phyloP scores from a whole-genome alignment of 768 basidiomycete species.

The Dioszegia hungarica region DNA sequence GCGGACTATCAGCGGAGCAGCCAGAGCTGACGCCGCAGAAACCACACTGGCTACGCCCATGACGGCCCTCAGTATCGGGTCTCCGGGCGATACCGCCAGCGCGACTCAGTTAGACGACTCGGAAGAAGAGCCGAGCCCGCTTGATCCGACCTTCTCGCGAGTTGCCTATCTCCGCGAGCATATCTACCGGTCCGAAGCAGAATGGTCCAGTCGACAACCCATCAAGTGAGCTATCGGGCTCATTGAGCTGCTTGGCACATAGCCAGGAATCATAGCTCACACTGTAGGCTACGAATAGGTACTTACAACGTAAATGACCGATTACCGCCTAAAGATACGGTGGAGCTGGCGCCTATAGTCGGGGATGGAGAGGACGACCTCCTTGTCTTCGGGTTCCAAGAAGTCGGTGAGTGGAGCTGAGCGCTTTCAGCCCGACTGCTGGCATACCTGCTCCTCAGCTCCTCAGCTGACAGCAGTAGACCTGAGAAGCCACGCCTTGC shows the following conservation, averaged over 20 bases:
- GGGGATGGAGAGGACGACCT: constrained; percentile 37
- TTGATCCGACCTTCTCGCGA: constrained; percentile 22
- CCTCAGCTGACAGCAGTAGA: too few species aligned
- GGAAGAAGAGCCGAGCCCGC: constrained; percentile 28
- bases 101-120: background rate
- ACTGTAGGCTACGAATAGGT: constrained; percentile 23
- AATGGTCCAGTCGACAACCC: constrained; percentile 23
- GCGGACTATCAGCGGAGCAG: background rate
- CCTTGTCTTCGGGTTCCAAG: constrained; percentile 40
- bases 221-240: constrained; percentile 13
- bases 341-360: constrained; percentile 22
- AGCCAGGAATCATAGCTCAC: too few species aligned
- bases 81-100: background rate
- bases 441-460: too few species aligned
- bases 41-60: background rate
- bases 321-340: constrained; percentile 29
- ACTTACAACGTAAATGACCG: constrained; percentile 44
- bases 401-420: constrained; percentile 28
- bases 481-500: constrained; percentile 27
- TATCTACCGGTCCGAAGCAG: constrained; percentile 20
- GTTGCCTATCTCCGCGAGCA: constrained; percentile 26
- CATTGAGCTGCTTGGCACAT: too few species aligned
- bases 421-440: too few species aligned
- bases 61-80: background rate
- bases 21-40: background rate